Conservation (phyloP, 441 rosid species). For the Mallotus japonicus region DNA sequence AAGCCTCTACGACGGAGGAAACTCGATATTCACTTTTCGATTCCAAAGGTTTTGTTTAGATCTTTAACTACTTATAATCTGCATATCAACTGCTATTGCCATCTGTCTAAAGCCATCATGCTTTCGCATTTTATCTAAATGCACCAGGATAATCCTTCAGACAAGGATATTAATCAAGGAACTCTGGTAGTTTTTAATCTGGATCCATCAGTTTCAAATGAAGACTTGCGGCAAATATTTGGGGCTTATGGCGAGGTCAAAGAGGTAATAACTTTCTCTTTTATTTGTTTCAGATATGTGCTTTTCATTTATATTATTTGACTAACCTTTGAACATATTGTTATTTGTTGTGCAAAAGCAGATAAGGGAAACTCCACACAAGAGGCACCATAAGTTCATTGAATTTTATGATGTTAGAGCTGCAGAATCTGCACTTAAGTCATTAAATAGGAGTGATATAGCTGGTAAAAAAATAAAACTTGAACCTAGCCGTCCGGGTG, state of each 20-base stretch:
- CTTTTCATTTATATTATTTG: constrained; percentile 5
- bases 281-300: not conserved
- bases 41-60: constrained; percentile 72
- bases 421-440: constrained; percentile 93
- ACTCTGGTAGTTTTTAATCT: constrained; percentile 93
- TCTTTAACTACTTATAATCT: constrained; percentile 7
- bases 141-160: constrained; percentile 94
- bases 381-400: constrained; percentile 95
- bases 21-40: constrained; percentile 97
- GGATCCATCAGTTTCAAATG: constrained; percentile 95
- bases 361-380: constrained; percentile 99
- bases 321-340: constrained; percentile 25
- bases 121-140: constrained; percentile 5
- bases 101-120: not conserved
- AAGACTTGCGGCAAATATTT: constrained; percentile 84
- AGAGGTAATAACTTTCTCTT: constrained; percentile 57
- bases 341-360: constrained; percentile 37
- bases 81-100: not conserved
- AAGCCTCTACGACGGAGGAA: constrained; percentile 92
- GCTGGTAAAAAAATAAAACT: constrained; percentile 98
- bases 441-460: constrained; percentile 88
- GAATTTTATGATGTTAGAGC: constrained; percentile 95
- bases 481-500: constrained; percentile 99
- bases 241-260: constrained; percentile 98
- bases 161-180: constrained; percentile 97